Evolutionary conservation across 352 stramenopile genomes (phyloP).

Genomic region (Blastocystis sp.): DNA sequence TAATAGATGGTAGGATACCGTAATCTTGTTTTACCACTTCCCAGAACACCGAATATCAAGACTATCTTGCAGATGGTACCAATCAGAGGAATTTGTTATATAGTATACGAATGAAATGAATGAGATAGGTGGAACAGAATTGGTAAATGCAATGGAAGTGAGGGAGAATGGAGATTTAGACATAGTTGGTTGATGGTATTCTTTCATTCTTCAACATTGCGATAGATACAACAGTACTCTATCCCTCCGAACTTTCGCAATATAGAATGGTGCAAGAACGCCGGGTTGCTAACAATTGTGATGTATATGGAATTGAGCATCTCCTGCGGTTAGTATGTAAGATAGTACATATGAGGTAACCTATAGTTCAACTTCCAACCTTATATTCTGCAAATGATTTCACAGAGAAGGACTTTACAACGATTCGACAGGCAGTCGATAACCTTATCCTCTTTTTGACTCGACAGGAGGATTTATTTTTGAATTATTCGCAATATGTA

Average conservation of each 20-base stretch:
- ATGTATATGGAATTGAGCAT: background rate
- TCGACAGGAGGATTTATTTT: background rate
- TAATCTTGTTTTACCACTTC: background rate
- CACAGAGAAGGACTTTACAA: background rate
- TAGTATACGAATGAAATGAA: background rate
- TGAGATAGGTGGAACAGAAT: background rate
- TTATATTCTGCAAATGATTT: background rate
- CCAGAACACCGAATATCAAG: background rate
- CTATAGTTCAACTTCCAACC: background rate
- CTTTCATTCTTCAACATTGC: background rate
- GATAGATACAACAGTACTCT: background rate
- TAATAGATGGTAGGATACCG: background rate
- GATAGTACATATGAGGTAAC: background rate
- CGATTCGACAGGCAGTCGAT: background rate
- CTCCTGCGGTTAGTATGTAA: background rate
- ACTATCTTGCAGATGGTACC: background rate
- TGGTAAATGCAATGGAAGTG: background rate
- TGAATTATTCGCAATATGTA: background rate
- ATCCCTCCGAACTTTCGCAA: background rate
- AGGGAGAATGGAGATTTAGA: background rate
- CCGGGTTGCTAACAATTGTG: background rate
- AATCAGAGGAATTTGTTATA: background rate
- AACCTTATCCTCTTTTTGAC: background rate
- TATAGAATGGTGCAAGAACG: background rate
- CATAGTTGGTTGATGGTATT: conserved; percentile 15